A percentile compares a stretch with the other conserved stretches of the same genome.
Evolutionary conservation across 2,329 filamentous ascomycete species (phyloP).

Genomic region (Helotiales sp.): DNA sequence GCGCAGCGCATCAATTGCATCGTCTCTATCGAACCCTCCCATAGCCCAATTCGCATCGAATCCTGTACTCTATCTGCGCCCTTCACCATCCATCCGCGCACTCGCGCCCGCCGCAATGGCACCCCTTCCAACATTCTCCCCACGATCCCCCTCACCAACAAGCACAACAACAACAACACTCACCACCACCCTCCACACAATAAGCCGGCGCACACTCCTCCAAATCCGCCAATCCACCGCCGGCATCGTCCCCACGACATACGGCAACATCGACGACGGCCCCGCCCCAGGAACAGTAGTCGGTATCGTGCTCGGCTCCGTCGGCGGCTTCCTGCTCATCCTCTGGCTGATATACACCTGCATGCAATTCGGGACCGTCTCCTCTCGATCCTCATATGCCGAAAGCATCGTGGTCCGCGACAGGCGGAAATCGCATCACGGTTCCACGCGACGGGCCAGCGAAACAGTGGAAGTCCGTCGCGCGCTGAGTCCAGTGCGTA

Average conservation of each 20-base stretch:
- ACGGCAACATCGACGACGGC: constrained; percentile 57
- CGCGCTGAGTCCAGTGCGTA: constrained; percentile 29
- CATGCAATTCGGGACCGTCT: constrained; percentile 28
- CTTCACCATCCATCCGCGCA: background rate
- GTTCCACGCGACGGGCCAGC: constrained; percentile 27
- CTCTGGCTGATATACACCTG: constrained; percentile 55
- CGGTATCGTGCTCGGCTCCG: constrained; percentile 62
- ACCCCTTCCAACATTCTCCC: constrained; percentile 23
- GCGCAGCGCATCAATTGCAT: constrained; percentile 5
- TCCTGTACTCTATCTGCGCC: background rate
- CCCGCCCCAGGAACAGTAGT: constrained; percentile 61
- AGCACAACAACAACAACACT: background rate
- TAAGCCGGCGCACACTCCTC: constrained; percentile 15
- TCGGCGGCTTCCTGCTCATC: constrained; percentile 57
- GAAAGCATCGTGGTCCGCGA: constrained; percentile 34
- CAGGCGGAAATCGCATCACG: constrained; percentile 29
- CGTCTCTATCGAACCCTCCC: background rate
- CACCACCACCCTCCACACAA: constrained; percentile 12
- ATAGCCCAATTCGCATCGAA: background rate
- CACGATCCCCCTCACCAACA: background rate
- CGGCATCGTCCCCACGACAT: constrained; percentile 63
- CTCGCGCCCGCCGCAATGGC: constrained; percentile 29
- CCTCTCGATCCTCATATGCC: constrained; percentile 20
- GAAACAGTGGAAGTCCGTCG: constrained; percentile 41
- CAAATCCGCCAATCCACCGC: constrained; percentile 11